Base-by-base conservation (phyloP, 805 yeast species). In the Wickerhamomyces ciferrii region DNA sequence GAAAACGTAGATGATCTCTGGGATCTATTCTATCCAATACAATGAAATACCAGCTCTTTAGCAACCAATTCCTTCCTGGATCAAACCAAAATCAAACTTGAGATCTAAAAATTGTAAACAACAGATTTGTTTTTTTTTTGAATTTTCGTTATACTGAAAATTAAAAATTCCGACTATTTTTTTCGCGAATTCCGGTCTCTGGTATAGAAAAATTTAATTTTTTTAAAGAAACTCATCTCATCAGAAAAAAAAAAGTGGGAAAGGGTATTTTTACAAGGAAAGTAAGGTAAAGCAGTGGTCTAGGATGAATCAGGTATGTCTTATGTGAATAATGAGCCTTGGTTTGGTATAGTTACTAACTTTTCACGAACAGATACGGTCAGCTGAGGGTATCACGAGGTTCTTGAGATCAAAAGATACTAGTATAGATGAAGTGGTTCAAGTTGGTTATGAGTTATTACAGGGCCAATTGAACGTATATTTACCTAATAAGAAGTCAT, bases 351-450 rank as follows among this genome's bases (percentile, higher is more conserved):
- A 15, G 31, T 7, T 24, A 36, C 44, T 42, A 42, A 34, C 39
- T 24, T 18, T n/a, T 17, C 21, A 35, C 32, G 5, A 17, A 23
- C 23, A 45, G 45, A 47, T 48, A 51, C 54, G 38, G n/a, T 55
- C 74, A 5, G 74, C 79, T 0, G 85, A 79, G 51, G 69, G 72
- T 2, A 59, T 81, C 25, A 83, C 91, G 1, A 74, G 74, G 56
- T 70, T 68, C 53, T 68, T 85, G 25, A 71, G 92, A 51, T 74
- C 81, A 20, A 83, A 78, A 53, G 68, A 66, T 35, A 71, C 72
- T 1, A 25, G 71, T 1, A 60, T 77, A 0, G 60, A 61, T 5
- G 72, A 76, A 23, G 71, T 83, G 19, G 63, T 71, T 14, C 54
- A 40, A 39, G 65, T 60, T 39, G 67, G 68, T 7, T 53, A 48